Conservation (phyloP, 805 yeast genomes). For the Sporopachydermia lactativora region DNA sequence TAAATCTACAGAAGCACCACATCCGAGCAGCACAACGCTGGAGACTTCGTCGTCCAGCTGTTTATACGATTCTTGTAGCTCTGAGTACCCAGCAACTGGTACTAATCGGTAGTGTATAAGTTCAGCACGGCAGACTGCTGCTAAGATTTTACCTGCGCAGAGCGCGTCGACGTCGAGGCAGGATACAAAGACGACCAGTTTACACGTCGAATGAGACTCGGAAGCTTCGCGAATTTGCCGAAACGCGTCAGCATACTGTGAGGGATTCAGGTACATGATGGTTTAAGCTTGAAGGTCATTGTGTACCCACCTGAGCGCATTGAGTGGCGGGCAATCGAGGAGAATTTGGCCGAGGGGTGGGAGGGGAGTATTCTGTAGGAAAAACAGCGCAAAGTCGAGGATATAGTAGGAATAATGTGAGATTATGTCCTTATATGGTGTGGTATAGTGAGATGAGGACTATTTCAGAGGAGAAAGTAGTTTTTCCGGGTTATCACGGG, state of each 20-base stretch:
- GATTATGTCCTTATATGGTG: too few relatives aligned
- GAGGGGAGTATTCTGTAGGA: too few relatives aligned
- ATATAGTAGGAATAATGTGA: too few relatives aligned
- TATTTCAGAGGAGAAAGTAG: too few relatives aligned
- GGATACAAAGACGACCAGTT: conserved; percentile 74
- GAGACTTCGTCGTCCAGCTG: conserved; percentile 61
- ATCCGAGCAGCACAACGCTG: conserved; percentile 72
- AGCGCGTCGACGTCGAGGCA: conserved; percentile 85
- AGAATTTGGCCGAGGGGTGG: too few relatives aligned
- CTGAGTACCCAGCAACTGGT: conserved; percentile 88
- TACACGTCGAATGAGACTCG: conserved; percentile 84
- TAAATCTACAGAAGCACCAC: conserved; percentile 86
- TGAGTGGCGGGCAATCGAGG: too few relatives aligned
- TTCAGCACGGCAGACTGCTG: conserved; percentile 59
- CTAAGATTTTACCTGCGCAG: conserved; percentile 72
- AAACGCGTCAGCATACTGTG: conserved; percentile 54
- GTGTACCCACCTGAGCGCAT: too few relatives aligned
- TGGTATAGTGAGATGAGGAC: too few relatives aligned
- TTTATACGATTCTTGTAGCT: conserved; percentile 46
- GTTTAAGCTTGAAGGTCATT: too few relatives aligned
- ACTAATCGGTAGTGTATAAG: conserved; percentile 76
- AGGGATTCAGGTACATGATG: conserved; percentile 62
- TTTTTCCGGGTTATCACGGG: too few relatives aligned
- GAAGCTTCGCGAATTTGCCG: conserved; percentile 56
- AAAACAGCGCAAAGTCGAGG: too few relatives aligned